phyloP scores from a whole-genome alignment of 768 basidiomycete species.

The Lepiota venenata region DNA sequence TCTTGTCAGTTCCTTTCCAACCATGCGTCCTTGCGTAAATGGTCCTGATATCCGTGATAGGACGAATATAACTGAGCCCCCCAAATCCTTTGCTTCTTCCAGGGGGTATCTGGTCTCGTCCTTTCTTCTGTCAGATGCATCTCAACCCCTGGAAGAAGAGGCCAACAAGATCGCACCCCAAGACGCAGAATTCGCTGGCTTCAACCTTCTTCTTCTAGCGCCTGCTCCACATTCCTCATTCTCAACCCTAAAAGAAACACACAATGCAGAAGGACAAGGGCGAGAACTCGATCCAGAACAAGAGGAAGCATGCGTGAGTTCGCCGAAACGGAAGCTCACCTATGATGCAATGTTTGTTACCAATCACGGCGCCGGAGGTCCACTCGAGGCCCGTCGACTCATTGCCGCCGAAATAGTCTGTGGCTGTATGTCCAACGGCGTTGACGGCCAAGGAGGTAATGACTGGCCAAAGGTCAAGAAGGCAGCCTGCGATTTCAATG shows the following conservation, averaged over 20 bases:
- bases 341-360: constrained; percentile 61
- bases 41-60: constrained; percentile 32
- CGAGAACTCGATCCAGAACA: constrained; percentile 2
- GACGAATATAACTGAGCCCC: constrained; percentile 83
- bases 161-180: constrained; percentile 41
- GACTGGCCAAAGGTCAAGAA: constrained; percentile 75
- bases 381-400: constrained; percentile 52
- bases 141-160: constrained; percentile 45
- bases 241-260: constrained; percentile 19
- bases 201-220: constrained; percentile 72
- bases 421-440: constrained; percentile 73
- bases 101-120: constrained; percentile 67
- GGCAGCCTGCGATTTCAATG: constrained; percentile 46
- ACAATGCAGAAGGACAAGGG: constrained; percentile 1
- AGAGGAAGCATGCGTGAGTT: background rate
- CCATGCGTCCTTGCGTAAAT: constrained; percentile 8
- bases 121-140: constrained; percentile 57
- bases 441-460: constrained; percentile 57
- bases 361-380: constrained; percentile 69
- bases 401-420: constrained; percentile 41
- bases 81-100: constrained; percentile 46
- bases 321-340: constrained; percentile 13
- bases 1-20: constrained; percentile 53
- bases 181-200: constrained; percentile 66
- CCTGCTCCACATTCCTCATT: constrained; percentile 29